Evolutionary conservation across 192 early-diverging fungal species (phyloP).

Genomic region (Coemansia sp.): DNA sequence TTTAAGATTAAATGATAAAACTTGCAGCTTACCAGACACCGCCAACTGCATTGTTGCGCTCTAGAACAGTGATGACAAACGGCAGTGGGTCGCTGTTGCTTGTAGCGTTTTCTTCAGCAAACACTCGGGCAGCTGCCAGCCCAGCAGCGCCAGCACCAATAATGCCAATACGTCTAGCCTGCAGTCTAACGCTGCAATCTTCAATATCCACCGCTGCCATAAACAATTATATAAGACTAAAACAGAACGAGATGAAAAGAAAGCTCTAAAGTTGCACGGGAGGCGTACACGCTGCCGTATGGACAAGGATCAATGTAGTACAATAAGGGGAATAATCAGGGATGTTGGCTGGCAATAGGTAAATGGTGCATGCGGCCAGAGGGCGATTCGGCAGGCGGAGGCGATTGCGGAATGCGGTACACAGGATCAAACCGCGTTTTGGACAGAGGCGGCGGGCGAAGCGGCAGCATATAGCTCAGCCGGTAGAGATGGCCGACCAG

Average conservation of each 20-base stretch:
- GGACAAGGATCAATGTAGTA: too few relatives aligned
- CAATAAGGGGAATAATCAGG: neutral
- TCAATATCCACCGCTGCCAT: neutral
- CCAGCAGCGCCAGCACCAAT: conserved; percentile 41
- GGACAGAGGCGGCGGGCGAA: neutral
- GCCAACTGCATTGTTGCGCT: conserved; percentile 51
- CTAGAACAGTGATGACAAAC: conserved; percentile 44
- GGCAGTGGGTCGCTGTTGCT: neutral
- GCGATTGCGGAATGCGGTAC: neutral
- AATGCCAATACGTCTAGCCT: conserved; percentile 25
- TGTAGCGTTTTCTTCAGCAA: conserved; percentile 12
- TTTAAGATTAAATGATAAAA: neutral
- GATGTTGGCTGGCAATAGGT: neutral
- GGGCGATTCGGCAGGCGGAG: neutral
- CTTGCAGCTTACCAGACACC: conserved; percentile 54
- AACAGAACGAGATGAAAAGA: neutral
- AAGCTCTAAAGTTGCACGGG: neutral
- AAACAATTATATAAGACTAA: neutral
- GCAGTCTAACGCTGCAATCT: neutral
- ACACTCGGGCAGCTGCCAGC: conserved; percentile 29
- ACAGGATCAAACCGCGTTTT: neutral
- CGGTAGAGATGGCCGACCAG: neutral
- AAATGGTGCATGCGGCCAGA: neutral
- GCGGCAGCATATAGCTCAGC: neutral
- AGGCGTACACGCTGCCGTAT: too few relatives aligned